Evolutionary conservation across 495 filamentous ascomycete genomes (phyloP).

Genomic region (Hyaloscypha variabilis): DNA sequence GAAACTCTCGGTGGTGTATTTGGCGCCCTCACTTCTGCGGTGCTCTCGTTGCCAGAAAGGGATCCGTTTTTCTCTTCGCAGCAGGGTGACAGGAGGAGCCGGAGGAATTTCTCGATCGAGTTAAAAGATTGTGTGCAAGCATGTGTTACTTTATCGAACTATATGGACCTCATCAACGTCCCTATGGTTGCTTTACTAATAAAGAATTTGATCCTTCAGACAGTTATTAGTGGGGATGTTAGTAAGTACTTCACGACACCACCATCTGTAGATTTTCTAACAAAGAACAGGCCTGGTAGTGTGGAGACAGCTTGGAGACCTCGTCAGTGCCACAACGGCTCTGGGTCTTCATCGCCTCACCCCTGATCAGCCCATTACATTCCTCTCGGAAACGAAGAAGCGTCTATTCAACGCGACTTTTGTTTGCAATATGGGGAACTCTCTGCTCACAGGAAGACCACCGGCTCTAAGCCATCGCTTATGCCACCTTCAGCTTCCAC

Average conservation of each 20-base stretch:
- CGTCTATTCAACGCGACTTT: slow-evolving; percentile 24
- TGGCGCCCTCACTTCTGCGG: slow-evolving; percentile 15
- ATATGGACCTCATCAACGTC: slow-evolving; percentile 30
- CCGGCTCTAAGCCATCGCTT: slow-evolving; percentile 26
- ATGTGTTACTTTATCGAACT: slow-evolving; percentile 30
- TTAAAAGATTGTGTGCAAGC: slow-evolving; percentile 33
- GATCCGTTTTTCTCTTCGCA: slow-evolving; percentile 31
- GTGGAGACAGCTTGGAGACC: slow-evolving; percentile 31
- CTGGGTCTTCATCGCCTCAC: slow-evolving; percentile 30
- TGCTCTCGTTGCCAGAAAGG: slow-evolving; percentile 23
- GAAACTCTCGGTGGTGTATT: slow-evolving; percentile 28
- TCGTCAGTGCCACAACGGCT: slow-evolving; percentile 26
- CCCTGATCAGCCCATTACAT: slow-evolving; percentile 13
- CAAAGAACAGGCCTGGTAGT: slow-evolving; percentile 24
- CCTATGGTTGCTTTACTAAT: slow-evolving; percentile 28
- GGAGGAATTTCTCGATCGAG: slow-evolving; percentile 24
- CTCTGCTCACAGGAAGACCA: slow-evolving; percentile 28
- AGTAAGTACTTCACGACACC: slow-evolving; percentile 23
- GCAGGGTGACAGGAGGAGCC: slow-evolving; percentile 18
- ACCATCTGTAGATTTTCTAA: slow-evolving; percentile 1
- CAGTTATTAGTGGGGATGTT: slow-evolving; percentile 31
- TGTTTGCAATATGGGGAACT: slow-evolving; percentile 22
- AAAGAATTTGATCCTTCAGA: slow-evolving; percentile 30
- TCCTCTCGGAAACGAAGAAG: slow-evolving; percentile 25
- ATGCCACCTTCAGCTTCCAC: slow-evolving; percentile 19